Percentiles rank a stretch among this genome's conserved stretches.
phyloP scores from a whole-genome alignment of 208 protist species.

The Endotrypanum monterogeii region DNA sequence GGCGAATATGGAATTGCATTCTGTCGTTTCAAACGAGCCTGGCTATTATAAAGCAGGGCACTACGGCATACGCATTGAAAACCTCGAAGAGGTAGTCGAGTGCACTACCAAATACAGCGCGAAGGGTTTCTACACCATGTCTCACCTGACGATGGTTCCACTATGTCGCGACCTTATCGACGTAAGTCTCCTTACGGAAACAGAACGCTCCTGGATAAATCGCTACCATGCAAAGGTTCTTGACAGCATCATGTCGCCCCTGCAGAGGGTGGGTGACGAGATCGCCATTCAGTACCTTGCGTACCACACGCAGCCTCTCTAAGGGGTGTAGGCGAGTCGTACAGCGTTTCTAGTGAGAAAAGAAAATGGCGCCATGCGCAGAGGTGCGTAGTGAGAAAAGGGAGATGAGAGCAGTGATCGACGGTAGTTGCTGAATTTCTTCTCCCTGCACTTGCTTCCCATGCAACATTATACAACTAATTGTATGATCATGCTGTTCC shows the following conservation, averaged over 20 bases:
- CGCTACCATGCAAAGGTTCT: slow-evolving; percentile 72
- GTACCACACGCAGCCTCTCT: slow-evolving; percentile 66
- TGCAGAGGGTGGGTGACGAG: slow-evolving; percentile 51
- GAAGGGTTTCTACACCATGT: slow-evolving; percentile 72
- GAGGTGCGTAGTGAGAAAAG: not conserved
- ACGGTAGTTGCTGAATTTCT: not conserved
- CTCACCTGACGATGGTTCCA: slow-evolving; percentile 89
- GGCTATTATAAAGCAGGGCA: slow-evolving; percentile 97
- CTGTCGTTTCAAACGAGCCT: slow-evolving; percentile 92
- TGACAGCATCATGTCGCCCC: slow-evolving; percentile 40
- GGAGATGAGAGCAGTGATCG: not conserved
- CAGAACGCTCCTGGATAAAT: slow-evolving; percentile 77
- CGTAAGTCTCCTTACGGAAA: slow-evolving; percentile 56
- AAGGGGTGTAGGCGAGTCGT: slow-evolving; percentile 1
- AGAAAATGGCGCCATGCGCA: not conserved
- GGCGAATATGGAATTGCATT: slow-evolving; percentile 57
- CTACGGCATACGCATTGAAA: slow-evolving; percentile 99
- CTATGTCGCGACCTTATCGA: slow-evolving; percentile 93
- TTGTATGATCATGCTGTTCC: not conserved
- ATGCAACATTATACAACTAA: not conserved
- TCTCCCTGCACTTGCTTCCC: not conserved
- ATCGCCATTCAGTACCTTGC: slow-evolving; percentile 66
- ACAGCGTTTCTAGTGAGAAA: not conserved
- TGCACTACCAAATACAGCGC: slow-evolving; percentile 55
- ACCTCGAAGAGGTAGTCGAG: slow-evolving; percentile 91